Evolutionary conservation across 805 yeast species (phyloP).

Genomic region (Isabelozyma heimii): DNA sequence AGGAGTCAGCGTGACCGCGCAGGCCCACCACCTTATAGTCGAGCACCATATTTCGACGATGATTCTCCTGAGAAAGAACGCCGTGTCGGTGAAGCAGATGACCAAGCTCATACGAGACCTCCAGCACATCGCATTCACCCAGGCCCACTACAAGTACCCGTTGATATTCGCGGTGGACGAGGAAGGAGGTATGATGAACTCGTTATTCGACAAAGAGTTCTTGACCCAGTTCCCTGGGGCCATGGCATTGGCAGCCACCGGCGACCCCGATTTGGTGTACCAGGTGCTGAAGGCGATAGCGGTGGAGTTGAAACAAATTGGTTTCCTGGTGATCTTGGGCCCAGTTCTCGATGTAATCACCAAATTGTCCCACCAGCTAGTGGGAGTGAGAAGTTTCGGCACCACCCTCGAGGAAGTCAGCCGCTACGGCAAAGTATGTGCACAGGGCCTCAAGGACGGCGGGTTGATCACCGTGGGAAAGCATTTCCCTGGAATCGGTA

Average conservation of each 20-base stretch:
- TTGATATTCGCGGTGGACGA: slow-evolving; percentile 58
- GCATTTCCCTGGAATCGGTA: slow-evolving; percentile 68
- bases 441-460: slow-evolving; percentile 52
- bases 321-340: slow-evolving; percentile 54
- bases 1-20: slow-evolving; percentile 52
- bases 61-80: slow-evolving; percentile 51
- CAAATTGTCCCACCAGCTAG: slow-evolving; percentile 52
- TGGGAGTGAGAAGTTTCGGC: slow-evolving; percentile 62
- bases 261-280: slow-evolving; percentile 46
- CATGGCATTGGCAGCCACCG: slow-evolving; percentile 61
- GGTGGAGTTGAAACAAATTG: slow-evolving; percentile 49
- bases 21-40: slow-evolving; percentile 50
- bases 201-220: slow-evolving; percentile 49
- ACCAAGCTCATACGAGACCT: slow-evolving; percentile 48
- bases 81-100: slow-evolving; percentile 48
- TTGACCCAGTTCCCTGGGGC: slow-evolving; percentile 63
- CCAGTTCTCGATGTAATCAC: slow-evolving; percentile 64
- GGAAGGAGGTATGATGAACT: slow-evolving; percentile 63
- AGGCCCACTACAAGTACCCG: slow-evolving; percentile 51
- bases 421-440: slow-evolving; percentile 51
- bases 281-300: slow-evolving; percentile 55
- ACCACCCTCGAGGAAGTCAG: slow-evolving; percentile 57
- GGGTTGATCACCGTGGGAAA: slow-evolving; percentile 57
- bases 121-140: slow-evolving; percentile 49
- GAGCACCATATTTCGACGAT: slow-evolving; percentile 51